Conservation (phyloP, 768 basidiomycete species). For the Hygrocybe punicea region DNA sequence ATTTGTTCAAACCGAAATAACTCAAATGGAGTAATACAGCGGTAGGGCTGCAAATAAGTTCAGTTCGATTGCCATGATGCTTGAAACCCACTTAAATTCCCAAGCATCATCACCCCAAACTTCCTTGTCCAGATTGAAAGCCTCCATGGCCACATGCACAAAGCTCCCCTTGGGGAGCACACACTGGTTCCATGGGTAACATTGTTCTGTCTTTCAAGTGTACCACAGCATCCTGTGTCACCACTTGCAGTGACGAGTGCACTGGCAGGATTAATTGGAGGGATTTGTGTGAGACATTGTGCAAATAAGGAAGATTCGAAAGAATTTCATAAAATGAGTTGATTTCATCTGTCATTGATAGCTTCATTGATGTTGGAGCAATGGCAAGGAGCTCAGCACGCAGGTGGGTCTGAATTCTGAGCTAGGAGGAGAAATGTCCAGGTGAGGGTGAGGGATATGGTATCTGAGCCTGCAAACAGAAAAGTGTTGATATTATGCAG, state of each 20-base stretch:
- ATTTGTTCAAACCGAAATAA: too few relatives aligned
- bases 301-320: constrained; percentile 62
- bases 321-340: constrained; percentile 55
- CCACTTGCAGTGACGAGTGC: constrained; percentile 76
- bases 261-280: constrained; percentile 78
- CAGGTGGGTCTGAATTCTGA: constrained; percentile 67
- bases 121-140: constrained; percentile 70
- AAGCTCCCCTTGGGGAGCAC: constrained; percentile 64
- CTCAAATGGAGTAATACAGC: too few relatives aligned
- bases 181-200: constrained; percentile 39
- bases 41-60: constrained; percentile 48
- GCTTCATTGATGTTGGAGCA: constrained; percentile 37
- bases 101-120: constrained; percentile 82
- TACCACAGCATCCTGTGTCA: constrained; percentile 70
- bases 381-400: constrained; percentile 61
- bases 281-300: constrained; percentile 73
- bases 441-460: constrained; percentile 75
- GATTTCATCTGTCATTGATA: constrained; percentile 62
- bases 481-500: constrained; percentile 84
- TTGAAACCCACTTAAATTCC: constrained; percentile 63
- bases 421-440: constrained; percentile 83
- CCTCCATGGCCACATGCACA: constrained; percentile 76
- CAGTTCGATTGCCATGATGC: neutral
- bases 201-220: constrained; percentile 46
- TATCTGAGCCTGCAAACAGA: constrained; percentile 88